Conservation (phyloP, 495 filamentous ascomycete species). For the Tirmania nivea region DNA sequence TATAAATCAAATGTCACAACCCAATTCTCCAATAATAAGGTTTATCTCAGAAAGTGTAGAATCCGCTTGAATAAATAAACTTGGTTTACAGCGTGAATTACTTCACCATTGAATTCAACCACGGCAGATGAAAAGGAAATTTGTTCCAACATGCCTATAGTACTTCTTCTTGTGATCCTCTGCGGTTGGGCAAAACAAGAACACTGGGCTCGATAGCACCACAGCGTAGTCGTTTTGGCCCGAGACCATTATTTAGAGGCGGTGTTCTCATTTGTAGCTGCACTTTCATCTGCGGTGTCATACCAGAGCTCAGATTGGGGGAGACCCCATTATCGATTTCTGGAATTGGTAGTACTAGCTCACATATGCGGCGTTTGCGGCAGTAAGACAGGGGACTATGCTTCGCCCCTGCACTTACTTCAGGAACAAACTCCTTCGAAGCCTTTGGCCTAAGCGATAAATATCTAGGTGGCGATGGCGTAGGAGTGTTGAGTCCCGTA, state of each 20-base stretch:
- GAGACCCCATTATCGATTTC: not conserved
- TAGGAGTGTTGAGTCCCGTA: not conserved
- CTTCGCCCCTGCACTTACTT: no score
- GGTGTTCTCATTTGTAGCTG: not conserved
- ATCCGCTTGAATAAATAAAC: no score
- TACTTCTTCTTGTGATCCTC: not conserved
- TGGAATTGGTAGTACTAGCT: not conserved
- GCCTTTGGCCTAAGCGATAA: not conserved
- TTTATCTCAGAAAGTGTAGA: no score
- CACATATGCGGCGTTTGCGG: not conserved
- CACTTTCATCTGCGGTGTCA: constrained; percentile 2
- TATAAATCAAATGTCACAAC: not conserved
- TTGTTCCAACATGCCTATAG: not conserved
- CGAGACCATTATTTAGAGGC: not conserved
- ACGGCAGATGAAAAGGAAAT: no score
- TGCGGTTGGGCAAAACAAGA: no score
- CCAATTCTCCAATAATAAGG: not conserved
- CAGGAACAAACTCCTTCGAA: not conserved
- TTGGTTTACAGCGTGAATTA: no score
- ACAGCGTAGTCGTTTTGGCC: constrained; percentile 1
- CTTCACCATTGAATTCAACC: no score
- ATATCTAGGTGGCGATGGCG: not conserved
- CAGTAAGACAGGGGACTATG: no score
- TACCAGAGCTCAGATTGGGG: constrained; percentile 1
- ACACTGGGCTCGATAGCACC: not conserved